Evolutionary conservation across 495 filamentous ascomycete genomes (phyloP).

Genomic region (Penicillium simplicissimum): DNA sequence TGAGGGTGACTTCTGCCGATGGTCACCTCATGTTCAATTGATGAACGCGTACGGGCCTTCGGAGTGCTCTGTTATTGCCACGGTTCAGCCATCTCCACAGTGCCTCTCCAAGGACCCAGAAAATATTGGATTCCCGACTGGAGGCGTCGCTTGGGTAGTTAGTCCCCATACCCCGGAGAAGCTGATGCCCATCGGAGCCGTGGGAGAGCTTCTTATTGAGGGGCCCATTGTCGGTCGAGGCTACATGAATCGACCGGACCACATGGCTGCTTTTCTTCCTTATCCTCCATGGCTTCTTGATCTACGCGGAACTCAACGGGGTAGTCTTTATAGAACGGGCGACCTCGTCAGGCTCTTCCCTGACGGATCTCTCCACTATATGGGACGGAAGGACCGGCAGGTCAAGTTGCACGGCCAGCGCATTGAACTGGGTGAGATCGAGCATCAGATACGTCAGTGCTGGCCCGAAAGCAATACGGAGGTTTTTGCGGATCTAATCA

Average conservation of each 20-base stretch:
- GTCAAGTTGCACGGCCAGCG: slow-evolving; percentile 9
- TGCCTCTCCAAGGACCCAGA: too few species aligned
- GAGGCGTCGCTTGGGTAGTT: too few species aligned
- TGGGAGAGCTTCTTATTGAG: slow-evolving; percentile 10
- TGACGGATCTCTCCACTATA: not conserved
- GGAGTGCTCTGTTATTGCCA: too few species aligned
- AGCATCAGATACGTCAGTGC: slow-evolving; percentile 4
- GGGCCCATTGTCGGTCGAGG: slow-evolving; percentile 12
- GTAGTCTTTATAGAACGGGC: not conserved
- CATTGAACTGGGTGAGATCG: slow-evolving; percentile 4
- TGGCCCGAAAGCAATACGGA: slow-evolving; percentile 7
- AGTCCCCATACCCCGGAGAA: not conserved
- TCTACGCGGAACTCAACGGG: too few species aligned
- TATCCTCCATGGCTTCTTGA: too few species aligned
- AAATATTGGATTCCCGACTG: too few species aligned
- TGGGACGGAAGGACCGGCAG: slow-evolving; percentile 1
- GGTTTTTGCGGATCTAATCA: too few species aligned
- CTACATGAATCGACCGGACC: slow-evolving; percentile 1
- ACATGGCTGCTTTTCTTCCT: too few species aligned
- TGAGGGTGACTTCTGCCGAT: too few species aligned
- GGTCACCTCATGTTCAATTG: too few species aligned
- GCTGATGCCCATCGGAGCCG: not conserved
- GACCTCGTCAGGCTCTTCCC: not conserved
- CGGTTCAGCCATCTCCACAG: too few species aligned
- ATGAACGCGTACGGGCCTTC: too few species aligned